These are phyloP conservation scores for Rhytidhysteron rufulum DNA, from an alignment of 2,329 filamentous ascomycete species.

Conservation along the genomic window DNA sequence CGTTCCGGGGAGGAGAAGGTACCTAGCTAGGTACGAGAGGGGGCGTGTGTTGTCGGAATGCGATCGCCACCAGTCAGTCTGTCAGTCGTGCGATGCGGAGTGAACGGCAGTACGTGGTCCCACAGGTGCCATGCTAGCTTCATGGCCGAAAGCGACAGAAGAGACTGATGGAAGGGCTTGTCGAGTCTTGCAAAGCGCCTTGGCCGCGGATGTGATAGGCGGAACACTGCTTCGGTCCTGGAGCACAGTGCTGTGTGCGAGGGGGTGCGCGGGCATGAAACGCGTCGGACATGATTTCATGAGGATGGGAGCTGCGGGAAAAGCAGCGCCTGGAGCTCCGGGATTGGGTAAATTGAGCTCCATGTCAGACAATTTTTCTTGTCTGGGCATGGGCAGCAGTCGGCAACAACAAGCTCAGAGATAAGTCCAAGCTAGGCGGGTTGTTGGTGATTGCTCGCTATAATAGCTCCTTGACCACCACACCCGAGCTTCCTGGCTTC, in stretches of 20 bases:
- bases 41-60: too few relatives aligned
- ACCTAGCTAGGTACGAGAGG: too few relatives aligned
- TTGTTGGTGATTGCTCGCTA: not conserved
- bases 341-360: not conserved
- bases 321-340: not conserved
- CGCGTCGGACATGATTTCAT: not conserved
- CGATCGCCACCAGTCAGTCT: too few relatives aligned
- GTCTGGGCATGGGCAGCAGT: not conserved
- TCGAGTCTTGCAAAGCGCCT: not conserved
- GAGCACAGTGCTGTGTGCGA: not conserved
- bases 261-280: not conserved
- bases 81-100: too few relatives aligned
- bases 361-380: not conserved
- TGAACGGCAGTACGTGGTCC: too few relatives aligned
- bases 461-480: not conserved
- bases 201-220: not conserved
- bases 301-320: not conserved
- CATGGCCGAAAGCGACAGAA: too few relatives aligned
- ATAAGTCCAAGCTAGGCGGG: not conserved
- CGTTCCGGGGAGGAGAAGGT: not conserved
- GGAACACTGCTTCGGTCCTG: not conserved
- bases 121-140: too few relatives aligned
- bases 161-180: too few relatives aligned
- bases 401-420: not conserved
- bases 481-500: not conserved